Base-by-base conservation (phyloP, 1,284 basidiomycete species). In the Austroboletus olivaceoglutinosus region DNA sequence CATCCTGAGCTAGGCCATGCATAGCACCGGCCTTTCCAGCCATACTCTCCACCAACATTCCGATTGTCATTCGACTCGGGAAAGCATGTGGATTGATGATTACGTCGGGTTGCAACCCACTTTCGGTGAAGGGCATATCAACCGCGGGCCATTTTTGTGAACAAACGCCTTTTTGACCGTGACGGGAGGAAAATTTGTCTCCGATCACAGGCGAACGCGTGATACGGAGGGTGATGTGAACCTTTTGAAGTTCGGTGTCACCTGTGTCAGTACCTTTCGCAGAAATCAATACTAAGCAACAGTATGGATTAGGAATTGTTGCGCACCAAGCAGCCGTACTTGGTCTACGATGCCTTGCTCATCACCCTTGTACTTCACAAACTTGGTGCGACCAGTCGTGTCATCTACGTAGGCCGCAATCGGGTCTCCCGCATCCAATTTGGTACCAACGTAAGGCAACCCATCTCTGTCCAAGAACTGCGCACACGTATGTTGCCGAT, bases 41-140 rank as follows among this genome's bases (percentile, higher is more conserved):
- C 83, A 99, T 89, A 71, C 91, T 95, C 79, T 99, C 97, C 56
- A 99, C 94, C 67, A 99, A 86, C 97, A 99, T 99, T 52, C 97
- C 97, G 63, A 99, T 99, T 8, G 97, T 99, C 97, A 99, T 99
- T 61, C 97, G 93, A 76, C 89, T 93, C 2, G 97, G 97, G 80
- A 99, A 99, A 19, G 97, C 97, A 70, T 99, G 97, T 30, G 97
- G 97, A 72, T 99, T 99, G 77, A 99, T 99, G 70, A 99, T 99
- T 48, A 99, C 86, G 70, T 99, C 97, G 2, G 97, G 97, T 71
- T 98, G 96, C 83, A 99, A 95, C 13, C 97, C 97, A 57, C 92
- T 96, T 75, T 99, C 97, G 58, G 86, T 88, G 78, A 99, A 99
- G 9, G 97, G 97, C 97, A 99, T 98, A 70, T 99, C 97, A 59